These are phyloP conservation scores for Rhododendron griersonianum DNA, from an alignment of 148 eudicot species.

Conservation along the genomic window DNA sequence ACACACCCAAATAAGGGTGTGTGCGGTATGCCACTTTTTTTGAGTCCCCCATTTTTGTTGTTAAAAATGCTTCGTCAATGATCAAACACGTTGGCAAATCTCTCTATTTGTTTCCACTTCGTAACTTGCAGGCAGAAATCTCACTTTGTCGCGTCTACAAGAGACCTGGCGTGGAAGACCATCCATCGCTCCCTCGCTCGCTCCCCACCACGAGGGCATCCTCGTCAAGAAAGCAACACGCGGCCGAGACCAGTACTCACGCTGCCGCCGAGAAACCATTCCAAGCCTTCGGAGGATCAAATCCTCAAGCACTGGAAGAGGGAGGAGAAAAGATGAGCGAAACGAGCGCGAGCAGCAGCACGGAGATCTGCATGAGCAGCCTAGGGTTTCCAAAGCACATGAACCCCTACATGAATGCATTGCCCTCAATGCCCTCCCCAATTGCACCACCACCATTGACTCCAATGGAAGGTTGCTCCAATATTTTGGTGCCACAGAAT, in stretches of 20 bases:
- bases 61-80: background rate
- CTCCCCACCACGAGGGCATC: constrained; percentile 28
- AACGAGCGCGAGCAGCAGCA: constrained; percentile 54
- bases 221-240: constrained; percentile 19
- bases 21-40: background rate
- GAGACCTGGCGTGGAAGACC: constrained; percentile 81
- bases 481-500: constrained; percentile 9
- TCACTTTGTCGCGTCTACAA: constrained; percentile 91
- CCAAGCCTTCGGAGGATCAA: constrained; percentile 9
- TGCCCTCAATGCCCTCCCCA: constrained; percentile 13
- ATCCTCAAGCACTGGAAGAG: background rate
- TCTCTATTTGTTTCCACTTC: background rate
- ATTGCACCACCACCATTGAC: constrained; percentile 3
- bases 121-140: constrained; percentile 60
- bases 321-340: constrained; percentile 30
- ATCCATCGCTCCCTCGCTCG: constrained; percentile 56
- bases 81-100: background rate
- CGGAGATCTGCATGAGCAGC: constrained; percentile 24
- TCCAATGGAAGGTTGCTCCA: constrained; percentile 4
- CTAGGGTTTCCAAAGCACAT: constrained; percentile 47
- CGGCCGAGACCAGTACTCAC: background rate
- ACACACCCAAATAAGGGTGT: background rate
- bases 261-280: constrained; percentile 1
- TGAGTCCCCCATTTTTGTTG: background rate
- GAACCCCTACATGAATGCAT: constrained; percentile 19